Base-by-base conservation (phyloP, 345 rosid species). In the Ceriops zippeliana region DNA sequence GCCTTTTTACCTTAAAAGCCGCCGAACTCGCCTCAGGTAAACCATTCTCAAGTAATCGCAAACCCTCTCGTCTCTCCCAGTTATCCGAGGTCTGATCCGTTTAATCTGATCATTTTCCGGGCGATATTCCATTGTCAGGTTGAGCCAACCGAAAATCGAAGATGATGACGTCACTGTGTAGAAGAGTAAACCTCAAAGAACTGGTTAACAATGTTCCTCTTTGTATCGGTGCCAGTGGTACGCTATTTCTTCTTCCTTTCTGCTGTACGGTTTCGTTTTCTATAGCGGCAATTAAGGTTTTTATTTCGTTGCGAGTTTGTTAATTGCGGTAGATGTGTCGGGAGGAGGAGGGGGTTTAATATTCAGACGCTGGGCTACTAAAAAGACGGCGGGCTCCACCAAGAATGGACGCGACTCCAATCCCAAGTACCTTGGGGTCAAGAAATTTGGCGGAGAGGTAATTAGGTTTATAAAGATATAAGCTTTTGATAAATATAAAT, bases 391-490 rank as follows among this genome's bases (percentile, higher is more conserved):
- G 49, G 98, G 99, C 52, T 91, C 96, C 37, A 88, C 97, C 1
- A 91, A 88, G 88, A 95, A 95, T 24, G 96, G 87, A 46, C 81
- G 99, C 32, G 96, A 86, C 81, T 90, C 96, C 1, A 83, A 86
- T 58, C 96, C 97, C 28, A 90, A 88, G 86, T 79, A 83, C 70
- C 96, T 95, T 16, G 97, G 93, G 11, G 96, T 90, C 37, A 95
- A 95, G 89, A 91, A 91, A 60, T 95, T 86, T 20, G 96, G 99
- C 38, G 96, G 89, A 20, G 96, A 90, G 96, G 96, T 88, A 26
- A 79, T 35, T 28, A 15, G 22, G 26, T 19, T 52, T 13, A 9
- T 3, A 11, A 16, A 31, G 2, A 6, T 34, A 5, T 7, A 5
- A 10, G 37, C 37, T 34, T 17, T 58, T 35, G 5, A 42, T 42